Base-by-base conservation (phyloP, 2,329 filamentous ascomycete species). In the Acephala macrosclerotiorum region DNA sequence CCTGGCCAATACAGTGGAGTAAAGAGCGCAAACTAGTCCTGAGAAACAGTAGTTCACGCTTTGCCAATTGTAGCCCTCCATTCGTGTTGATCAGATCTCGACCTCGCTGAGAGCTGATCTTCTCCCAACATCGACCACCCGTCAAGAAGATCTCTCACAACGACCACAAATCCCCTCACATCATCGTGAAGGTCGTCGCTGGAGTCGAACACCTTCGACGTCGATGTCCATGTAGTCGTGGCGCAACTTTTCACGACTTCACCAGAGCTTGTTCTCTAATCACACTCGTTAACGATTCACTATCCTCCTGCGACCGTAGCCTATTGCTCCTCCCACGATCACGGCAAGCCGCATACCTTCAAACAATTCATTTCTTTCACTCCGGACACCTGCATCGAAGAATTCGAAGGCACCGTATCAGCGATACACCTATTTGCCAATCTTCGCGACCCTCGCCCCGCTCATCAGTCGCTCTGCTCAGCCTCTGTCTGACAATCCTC, bases 271-370 rank as follows among this genome's bases (percentile, higher is more conserved):
- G 29, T 33, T 66, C 68, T 68, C 70, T 71, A 64, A 62, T 64
- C 64, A 73, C 72, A 71, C 60, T 73, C 72, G 68, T 72, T 73
- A 63, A 58, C 45, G 51, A 45, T 55, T 61, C 63, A 25, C 45
- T 29, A 35, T 58, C 22, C 64, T 66, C 29, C 40, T 64, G 64
- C 69, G 68, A 65, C 65, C 63, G 55, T 42, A 60, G 36, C 29
- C 58, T 40, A 26, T 49, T 45, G 47, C 47, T 55, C 45, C 22
- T 47, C 55, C 56, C 16, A 58, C 60, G 25, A 60, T 58, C 61
- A 64, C 61, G 53, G 63, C 33, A 67, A 42, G 63, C 16, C 51
- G 53, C 68, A 66, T 58, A 60, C 60, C 49, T 45, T 64, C 55
- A 51, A 71, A 63, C 64, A 67, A 68, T 67, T 61, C 61, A 49